Evolutionary conservation across 2,329 filamentous ascomycete genomes (phyloP).

Genomic region (Neofusicoccum ribis): DNA sequence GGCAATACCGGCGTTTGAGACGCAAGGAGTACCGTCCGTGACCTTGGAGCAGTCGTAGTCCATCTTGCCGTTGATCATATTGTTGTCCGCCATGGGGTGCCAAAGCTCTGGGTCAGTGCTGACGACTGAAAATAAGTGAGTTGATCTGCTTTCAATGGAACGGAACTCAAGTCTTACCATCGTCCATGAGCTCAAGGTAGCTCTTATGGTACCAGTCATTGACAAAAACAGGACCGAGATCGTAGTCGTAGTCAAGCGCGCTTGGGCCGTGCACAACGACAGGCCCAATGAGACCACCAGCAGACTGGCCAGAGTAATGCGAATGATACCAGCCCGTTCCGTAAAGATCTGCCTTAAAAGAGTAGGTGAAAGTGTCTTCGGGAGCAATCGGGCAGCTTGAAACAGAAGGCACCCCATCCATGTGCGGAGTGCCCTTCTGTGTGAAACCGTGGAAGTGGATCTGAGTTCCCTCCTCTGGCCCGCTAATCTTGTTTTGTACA

Average conservation of each 20-base stretch:
- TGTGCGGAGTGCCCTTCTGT: conserved; percentile 33
- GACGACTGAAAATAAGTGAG: conserved; percentile 14
- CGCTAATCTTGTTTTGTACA: neutral
- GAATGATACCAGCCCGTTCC: conserved; percentile 31
- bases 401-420: conserved; percentile 38
- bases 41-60: conserved; percentile 31
- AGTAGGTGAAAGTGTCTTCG: conserved; percentile 29
- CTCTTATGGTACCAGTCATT: conserved; percentile 47
- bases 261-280: conserved; percentile 31
- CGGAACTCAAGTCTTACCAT: neutral
- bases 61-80: conserved; percentile 32
- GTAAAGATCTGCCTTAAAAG: conserved; percentile 31
- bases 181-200: neutral
- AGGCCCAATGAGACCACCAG: conserved; percentile 30
- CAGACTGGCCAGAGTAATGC: conserved; percentile 32
- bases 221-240: conserved; percentile 30
- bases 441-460: conserved; percentile 37
- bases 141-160: no score
- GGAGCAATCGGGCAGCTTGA: conserved; percentile 38
- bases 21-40: conserved; percentile 26
- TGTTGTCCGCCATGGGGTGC: conserved; percentile 27
- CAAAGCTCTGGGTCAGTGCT: conserved; percentile 8
- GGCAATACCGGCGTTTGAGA: conserved; percentile 24
- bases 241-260: conserved; percentile 27
- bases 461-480: conserved; percentile 31